Conservation (phyloP, 257 asterid species). For the Linderniella brevidens region DNA sequence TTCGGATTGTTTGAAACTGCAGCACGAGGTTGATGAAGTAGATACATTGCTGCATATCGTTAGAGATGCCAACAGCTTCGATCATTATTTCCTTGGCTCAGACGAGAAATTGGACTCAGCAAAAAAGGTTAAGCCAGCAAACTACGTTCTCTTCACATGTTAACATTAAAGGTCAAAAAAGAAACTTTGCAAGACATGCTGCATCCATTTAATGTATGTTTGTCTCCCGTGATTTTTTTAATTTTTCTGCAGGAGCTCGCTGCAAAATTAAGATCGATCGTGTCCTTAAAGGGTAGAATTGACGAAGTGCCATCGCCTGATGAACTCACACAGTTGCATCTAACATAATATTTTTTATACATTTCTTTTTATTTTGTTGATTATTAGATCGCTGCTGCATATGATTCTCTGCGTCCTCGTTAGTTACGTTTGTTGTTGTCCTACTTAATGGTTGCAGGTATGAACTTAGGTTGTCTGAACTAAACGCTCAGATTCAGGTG, state of each 20-base stretch:
- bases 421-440: slow-evolving; percentile 3
- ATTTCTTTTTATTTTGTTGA: no score
- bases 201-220: no score
- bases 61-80: slow-evolving; percentile 11
- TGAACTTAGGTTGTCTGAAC: slow-evolving; percentile 69
- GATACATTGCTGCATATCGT: slow-evolving; percentile 24
- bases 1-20: slow-evolving; percentile 27
- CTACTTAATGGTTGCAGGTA: slow-evolving; percentile 36
- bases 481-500: slow-evolving; percentile 61
- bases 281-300: slow-evolving; percentile 40
- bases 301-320: slow-evolving; percentile 55
- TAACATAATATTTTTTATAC: neutral
- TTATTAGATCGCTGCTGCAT: no score
- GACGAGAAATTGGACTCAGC: slow-evolving; percentile 26
- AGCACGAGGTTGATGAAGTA: slow-evolving; percentile 38
- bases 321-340: slow-evolving; percentile 66
- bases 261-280: slow-evolving; percentile 31
- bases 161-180: no score
- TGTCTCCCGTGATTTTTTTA: neutral
- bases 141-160: neutral
- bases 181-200: no score
- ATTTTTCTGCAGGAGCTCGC: slow-evolving; percentile 87
- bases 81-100: slow-evolving; percentile 19
- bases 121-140: slow-evolving; percentile 41
- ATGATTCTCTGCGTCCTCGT: neutral